Evolutionary conservation across 2,329 filamentous ascomycete genomes (phyloP).

Genomic region (Sclerotinia minor): DNA sequence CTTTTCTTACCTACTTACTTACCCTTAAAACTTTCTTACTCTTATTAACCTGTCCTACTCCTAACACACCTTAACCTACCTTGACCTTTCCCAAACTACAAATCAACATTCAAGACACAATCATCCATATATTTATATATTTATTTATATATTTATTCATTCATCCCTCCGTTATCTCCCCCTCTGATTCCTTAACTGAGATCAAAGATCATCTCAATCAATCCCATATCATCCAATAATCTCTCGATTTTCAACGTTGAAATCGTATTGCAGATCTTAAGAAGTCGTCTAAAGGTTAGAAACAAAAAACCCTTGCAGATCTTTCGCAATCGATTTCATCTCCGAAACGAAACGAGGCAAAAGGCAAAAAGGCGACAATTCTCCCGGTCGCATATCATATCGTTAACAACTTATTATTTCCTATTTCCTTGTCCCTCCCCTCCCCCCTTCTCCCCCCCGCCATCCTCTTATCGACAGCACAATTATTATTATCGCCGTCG

Average conservation of each 20-base stretch:
- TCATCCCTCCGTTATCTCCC: neutral
- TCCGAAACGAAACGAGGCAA: conserved; percentile 1
- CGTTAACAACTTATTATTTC: conserved; percentile 24
- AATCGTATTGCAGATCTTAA: neutral
- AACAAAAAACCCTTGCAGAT: conserved; percentile 6
- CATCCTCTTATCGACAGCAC: conserved; percentile 34
- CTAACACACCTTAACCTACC: neutral
- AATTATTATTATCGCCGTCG: conserved; percentile 28
- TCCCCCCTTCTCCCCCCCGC: no score
- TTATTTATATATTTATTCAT: no score
- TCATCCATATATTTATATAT: no score
- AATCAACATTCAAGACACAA: no score
- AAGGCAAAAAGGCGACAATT: conserved; percentile 17
- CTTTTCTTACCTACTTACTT: neutral
- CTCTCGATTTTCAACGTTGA: neutral
- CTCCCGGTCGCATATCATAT: conserved; percentile 33
- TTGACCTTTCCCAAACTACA: conserved; percentile 10
- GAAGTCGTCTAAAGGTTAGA: conserved; percentile 12
- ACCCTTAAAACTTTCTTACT: neutral
- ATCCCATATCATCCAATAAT: no score
- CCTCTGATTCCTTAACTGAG: no score
- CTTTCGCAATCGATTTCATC: conserved; percentile 16
- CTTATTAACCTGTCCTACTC: neutral
- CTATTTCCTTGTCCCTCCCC: conserved; percentile 23
- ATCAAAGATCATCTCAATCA: neutral